A percentile compares a stretch with the other conserved stretches of the same genome.
phyloP scores from a whole-genome alignment of 345 rosid genomes.

The Melastoma malabathricum region DNA sequence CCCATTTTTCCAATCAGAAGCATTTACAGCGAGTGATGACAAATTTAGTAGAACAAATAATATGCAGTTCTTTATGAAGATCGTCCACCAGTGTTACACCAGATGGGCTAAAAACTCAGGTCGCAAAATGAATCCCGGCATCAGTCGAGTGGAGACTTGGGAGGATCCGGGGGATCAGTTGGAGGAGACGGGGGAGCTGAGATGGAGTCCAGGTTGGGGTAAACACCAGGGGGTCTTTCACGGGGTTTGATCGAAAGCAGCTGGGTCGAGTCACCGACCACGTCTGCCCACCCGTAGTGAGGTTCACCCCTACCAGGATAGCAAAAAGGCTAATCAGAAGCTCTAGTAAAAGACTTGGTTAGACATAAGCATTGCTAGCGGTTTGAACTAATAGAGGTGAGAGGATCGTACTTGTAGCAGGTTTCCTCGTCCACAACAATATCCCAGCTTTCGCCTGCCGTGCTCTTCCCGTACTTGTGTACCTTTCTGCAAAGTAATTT shows the following conservation, averaged over 20 bases:
- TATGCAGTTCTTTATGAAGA: no score
- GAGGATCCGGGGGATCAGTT: constrained; percentile 4
- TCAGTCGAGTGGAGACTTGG: constrained; percentile 1
- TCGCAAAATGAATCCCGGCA: neutral
- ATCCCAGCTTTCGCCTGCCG: constrained; percentile 97
- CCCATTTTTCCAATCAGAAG: neutral
- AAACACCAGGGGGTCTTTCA: constrained; percentile 83
- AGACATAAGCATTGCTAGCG: neutral
- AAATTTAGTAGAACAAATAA: constrained; percentile 9
- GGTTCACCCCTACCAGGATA: constrained; percentile 64
- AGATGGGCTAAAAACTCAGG: no score
- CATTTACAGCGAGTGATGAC: neutral
- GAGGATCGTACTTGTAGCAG: constrained; percentile 57
- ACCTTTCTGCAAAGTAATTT: constrained; percentile 51
- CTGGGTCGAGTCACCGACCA: constrained; percentile 81
- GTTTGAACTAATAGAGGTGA: neutral
- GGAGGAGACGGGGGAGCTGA: constrained; percentile 34
- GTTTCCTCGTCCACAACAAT: constrained; percentile 90
- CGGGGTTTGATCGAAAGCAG: constrained; percentile 64
- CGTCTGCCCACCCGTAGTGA: constrained; percentile 98
- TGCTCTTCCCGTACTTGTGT: constrained; percentile 95
- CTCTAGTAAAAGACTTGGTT: neutral
- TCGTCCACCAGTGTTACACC: no score
- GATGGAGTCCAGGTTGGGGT: constrained; percentile 61
- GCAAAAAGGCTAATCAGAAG: constrained; percentile 4